These are phyloP conservation scores for Komagataella kurtzmanii DNA, from an alignment of 805 yeast species.

Conservation along the genomic window DNA sequence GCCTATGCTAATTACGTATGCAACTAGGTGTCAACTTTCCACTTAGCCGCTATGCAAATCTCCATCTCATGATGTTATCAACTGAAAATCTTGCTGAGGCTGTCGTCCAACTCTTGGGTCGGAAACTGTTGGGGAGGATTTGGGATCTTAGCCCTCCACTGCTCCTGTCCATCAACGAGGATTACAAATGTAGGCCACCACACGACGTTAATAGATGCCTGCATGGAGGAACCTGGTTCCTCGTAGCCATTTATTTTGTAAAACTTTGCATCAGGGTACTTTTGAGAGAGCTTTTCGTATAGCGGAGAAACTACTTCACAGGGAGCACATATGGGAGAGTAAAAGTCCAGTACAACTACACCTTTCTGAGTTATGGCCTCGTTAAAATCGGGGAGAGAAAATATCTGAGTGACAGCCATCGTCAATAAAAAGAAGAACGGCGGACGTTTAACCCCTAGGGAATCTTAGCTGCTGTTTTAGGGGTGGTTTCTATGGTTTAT, in stretches of 20 bases:
- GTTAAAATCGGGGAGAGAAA: background rate
- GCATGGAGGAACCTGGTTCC: background rate
- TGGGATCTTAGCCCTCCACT: background rate
- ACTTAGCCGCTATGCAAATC: background rate
- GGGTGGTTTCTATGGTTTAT: background rate
- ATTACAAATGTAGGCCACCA: background rate
- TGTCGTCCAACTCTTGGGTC: background rate
- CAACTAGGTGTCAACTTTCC: background rate
- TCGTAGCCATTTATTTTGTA: background rate
- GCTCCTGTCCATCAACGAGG: background rate
- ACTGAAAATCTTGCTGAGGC: background rate
- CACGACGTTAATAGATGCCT: background rate
- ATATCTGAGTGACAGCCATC: background rate
- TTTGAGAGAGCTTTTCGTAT: background rate
- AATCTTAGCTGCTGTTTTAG: background rate
- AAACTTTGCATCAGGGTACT: background rate
- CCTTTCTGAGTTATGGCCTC: background rate
- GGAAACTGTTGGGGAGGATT: background rate
- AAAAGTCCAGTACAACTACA: background rate
- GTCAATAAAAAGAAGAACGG: background rate
- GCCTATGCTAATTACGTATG: background rate
- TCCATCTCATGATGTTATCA: background rate
- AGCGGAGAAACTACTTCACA: background rate
- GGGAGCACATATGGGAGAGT: background rate
- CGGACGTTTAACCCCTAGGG: background rate